Conservation (phyloP, 2,329 filamentous ascomycete genomes). For the Aspergillus quadricinctus region DNA sequence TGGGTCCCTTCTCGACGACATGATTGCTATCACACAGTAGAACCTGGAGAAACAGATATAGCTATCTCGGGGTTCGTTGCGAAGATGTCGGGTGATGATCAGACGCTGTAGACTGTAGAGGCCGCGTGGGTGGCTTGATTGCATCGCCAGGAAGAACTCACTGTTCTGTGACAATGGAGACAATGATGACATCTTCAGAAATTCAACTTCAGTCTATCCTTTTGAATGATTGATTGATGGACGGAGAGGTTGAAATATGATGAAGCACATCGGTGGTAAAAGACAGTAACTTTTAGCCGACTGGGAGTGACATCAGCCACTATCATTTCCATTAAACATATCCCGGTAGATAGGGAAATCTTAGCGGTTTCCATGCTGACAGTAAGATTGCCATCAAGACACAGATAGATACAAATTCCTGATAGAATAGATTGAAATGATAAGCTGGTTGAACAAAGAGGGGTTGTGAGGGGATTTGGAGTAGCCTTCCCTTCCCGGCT, state of each 20-base stretch:
- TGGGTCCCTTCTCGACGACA: conserved; percentile 1
- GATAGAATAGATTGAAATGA: not conserved
- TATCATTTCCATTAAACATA: too few species aligned
- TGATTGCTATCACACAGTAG: not conserved
- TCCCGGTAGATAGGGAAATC: too few species aligned
- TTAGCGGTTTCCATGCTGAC: too few species aligned
- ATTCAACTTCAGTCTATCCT: too few species aligned
- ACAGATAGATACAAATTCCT: not conserved
- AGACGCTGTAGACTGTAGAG: too few species aligned
- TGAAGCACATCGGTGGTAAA: too few species aligned
- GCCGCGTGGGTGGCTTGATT: too few species aligned
- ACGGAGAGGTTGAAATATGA: too few species aligned
- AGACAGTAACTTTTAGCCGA: too few species aligned
- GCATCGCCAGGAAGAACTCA: too few species aligned
- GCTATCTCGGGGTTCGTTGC: not conserved
- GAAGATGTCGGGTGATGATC: not conserved
- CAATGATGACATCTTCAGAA: not conserved
- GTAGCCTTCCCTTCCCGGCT: not conserved
- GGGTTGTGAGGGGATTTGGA: not conserved
- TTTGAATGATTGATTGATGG: too few species aligned
- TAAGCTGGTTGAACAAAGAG: not conserved
- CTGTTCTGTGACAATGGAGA: not conserved
- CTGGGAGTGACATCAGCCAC: too few species aligned
- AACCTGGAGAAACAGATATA: not conserved
- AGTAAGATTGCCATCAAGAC: not conserved